Percentiles rank a stretch among this genome's conserved stretches.
Evolutionary conservation across 805 yeast genomes (phyloP).

Genomic region (Jamesozyma spencerorum): DNA sequence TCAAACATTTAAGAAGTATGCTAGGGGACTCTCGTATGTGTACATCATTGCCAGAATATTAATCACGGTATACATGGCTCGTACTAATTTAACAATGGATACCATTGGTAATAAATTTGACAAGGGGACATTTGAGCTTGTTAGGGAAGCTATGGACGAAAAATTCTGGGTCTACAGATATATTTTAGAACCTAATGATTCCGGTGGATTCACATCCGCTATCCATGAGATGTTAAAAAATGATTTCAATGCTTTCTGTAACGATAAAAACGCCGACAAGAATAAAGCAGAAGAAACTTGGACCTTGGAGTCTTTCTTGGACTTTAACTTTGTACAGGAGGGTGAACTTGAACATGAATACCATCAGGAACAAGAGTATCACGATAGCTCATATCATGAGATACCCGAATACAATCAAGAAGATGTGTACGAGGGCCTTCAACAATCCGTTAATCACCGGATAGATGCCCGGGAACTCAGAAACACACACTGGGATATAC

Average conservation of each 20-base stretch:
- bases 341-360: too few species aligned
- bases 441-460: too few species aligned
- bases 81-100: not conserved
- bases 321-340: too few species aligned
- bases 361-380: too few species aligned
- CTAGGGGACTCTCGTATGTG: conserved; percentile 4
- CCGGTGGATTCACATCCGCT: conserved; percentile 20
- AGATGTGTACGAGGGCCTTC: too few species aligned
- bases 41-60: conserved; percentile 4
- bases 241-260: conserved; percentile 1
- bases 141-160: conserved; percentile 15
- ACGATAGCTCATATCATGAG: too few species aligned
- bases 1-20: conserved; percentile 6
- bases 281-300: too few species aligned
- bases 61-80: not conserved
- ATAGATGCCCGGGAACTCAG: too few species aligned
- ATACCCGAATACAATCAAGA: too few species aligned
- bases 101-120: conserved; percentile 32
- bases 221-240: conserved; percentile 13
- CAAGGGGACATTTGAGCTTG: conserved; percentile 32
- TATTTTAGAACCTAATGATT: conserved; percentile 16
- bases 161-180: conserved; percentile 17
- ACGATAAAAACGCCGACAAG: too few species aligned
- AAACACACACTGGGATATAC: too few species aligned
- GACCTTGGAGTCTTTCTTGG: too few species aligned